phyloP scores from a whole-genome alignment of 148 eudicot species.

The Nepenthes mirabilis region DNA sequence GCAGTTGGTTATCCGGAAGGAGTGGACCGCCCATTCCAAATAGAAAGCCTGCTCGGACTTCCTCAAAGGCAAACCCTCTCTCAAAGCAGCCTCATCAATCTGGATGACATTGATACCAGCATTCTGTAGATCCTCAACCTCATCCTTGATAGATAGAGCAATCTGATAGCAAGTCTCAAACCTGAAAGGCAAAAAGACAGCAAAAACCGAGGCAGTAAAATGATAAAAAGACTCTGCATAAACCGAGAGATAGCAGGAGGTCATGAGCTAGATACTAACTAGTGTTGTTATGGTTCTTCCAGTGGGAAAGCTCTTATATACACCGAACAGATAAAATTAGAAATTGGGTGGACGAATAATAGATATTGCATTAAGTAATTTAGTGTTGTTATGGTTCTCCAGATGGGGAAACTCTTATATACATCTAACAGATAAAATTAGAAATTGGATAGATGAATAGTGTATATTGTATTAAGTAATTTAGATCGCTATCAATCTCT shows the following conservation, averaged over 20 bases:
- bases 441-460: no score
- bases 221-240: neutral
- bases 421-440: no score
- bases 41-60: constrained; percentile 52
- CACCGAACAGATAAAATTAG: neutral
- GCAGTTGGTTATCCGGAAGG: constrained; percentile 44
- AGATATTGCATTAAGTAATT: no score
- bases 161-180: constrained; percentile 15
- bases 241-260: no score
- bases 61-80: constrained; percentile 10
- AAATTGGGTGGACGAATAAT: no score
- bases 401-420: no score
- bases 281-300: neutral
- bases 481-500: no score
- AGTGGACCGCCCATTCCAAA: constrained; percentile 65
- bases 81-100: constrained; percentile 11
- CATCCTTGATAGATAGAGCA: constrained; percentile 12
- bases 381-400: no score
- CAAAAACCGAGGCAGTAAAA: neutral
- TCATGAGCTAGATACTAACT: no score
- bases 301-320: neutral
- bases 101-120: constrained; percentile 11
- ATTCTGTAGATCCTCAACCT: constrained; percentile 12
- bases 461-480: no score
- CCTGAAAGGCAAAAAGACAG: neutral